Evolutionary conservation across 2,329 filamentous ascomycete genomes (phyloP), one percentile per base, ranked within the genome.

Genomic region (Colletotrichum scovillei): DNA sequence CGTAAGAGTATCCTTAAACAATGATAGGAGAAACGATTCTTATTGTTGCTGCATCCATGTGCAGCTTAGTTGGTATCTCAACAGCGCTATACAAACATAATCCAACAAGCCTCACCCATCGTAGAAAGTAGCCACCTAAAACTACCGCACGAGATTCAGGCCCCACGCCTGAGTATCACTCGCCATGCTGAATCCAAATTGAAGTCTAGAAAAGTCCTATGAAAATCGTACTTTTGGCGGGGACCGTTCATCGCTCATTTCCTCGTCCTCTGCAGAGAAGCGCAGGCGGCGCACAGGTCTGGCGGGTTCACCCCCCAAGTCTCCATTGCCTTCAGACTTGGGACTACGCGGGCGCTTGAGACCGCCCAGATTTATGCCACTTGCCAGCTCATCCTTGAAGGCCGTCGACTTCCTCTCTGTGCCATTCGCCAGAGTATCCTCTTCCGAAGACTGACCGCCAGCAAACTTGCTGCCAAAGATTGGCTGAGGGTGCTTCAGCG

Each of bases 391-490:
- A 26, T 58, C 26, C 53, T 28, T 30, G 32, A 42, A 55, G 5
- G 12, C 19, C 16, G 32, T 53, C 49, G 26, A 46, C 26, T 32
- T 42, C n/a, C 30, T 35, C 32, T 26, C 60, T 19, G 30, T 65
- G 1, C 81, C 79, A 6, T 77, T 75, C 58, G 80, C 69, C 32
- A 86, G 75, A 49, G 88, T 77, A 14, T 83, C 87, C 26, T 88
- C 86, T 56, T 89, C 86, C 0, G 86, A 85, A 56, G 87, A 80
- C 16, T 82, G 59, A 30, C 78, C 78, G 4, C 80, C 80, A 5
- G 86, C 87, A 69, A 88, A 87, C 3, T 84, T 87, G 72, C 84
- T 81, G 0, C 88, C 86, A 69, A 91, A 91, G 4, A 91, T 78
- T 19, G 81, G 83, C 76, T 88, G 87, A 4, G 88, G 86, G 5